Percentiles rank a stretch among this genome's conserved stretches.
These are phyloP conservation scores for Phytophthora nicotianae DNA, from an alignment of 352 stramenopile species.

Conservation along the genomic window DNA sequence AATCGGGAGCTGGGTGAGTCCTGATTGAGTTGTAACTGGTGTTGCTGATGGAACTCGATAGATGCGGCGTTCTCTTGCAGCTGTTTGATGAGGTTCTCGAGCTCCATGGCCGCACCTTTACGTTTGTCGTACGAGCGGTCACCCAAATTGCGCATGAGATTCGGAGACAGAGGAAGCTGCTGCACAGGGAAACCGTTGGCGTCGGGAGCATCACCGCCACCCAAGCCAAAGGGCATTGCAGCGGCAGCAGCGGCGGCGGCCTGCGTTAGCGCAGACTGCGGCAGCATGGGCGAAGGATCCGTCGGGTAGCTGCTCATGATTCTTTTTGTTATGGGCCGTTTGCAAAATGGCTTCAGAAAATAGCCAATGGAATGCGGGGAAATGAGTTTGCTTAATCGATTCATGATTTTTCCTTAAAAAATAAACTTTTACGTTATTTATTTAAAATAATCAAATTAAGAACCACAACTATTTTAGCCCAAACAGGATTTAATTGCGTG, in stretches of 20 bases:
- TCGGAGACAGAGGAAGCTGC: slow-evolving; percentile 77
- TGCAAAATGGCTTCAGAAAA: neutral
- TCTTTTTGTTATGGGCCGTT: neutral
- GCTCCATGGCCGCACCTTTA: slow-evolving; percentile 98
- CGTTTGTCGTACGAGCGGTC: slow-evolving; percentile 99
- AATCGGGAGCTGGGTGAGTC: slow-evolving; percentile 20
- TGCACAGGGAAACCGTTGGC: slow-evolving; percentile 48
- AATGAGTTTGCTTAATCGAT: too few relatives aligned
- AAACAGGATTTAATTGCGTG: too few relatives aligned
- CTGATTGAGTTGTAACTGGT: slow-evolving; percentile 43
- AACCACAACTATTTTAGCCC: too few relatives aligned
- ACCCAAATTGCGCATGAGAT: slow-evolving; percentile 91
- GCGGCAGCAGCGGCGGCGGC: slow-evolving; percentile 43
- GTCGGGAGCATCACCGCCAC: slow-evolving; percentile 34
- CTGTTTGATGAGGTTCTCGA: slow-evolving; percentile 98
- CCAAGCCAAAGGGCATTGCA: slow-evolving; percentile 52
- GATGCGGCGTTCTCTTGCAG: slow-evolving; percentile 94
- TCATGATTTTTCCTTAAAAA: too few relatives aligned
- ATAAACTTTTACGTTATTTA: too few relatives aligned
- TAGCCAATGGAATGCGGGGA: too few relatives aligned
- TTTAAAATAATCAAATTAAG: too few relatives aligned
- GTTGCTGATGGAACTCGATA: slow-evolving; percentile 68
- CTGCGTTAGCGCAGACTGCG: slow-evolving; percentile 63
- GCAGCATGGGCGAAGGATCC: slow-evolving; percentile 51
- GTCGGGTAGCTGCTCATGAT: slow-evolving; percentile 35